A percentile compares a stretch with the other conserved stretches of the same genome.
phyloP scores from a whole-genome alignment of 108 stramenopile species.

The Nitzschia sp. region DNA sequence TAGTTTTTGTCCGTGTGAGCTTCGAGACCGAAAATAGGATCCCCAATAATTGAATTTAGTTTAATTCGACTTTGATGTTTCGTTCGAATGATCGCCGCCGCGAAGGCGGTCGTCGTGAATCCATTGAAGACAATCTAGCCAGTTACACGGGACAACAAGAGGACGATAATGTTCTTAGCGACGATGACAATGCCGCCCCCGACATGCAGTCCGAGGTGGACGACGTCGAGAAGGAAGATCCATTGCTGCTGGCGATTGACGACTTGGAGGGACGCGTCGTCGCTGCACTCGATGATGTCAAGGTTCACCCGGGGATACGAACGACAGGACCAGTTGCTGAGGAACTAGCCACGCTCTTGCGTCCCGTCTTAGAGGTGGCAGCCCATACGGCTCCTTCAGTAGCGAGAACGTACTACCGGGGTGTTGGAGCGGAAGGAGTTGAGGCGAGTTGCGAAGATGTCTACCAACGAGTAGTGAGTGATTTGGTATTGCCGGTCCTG shows the following conservation, averaged over 20 bases:
- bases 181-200: slow-evolving; percentile 71
- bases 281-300: slow-evolving; percentile 71
- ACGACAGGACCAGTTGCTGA: slow-evolving; percentile 54
- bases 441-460: slow-evolving; percentile 76
- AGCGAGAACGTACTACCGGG: slow-evolving; percentile 69
- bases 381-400: slow-evolving; percentile 78
- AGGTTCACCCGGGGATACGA: slow-evolving; percentile 60
- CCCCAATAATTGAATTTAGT: too few relatives aligned
- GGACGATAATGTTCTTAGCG: slow-evolving; percentile 42
- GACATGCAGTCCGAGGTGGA: slow-evolving; percentile 50
- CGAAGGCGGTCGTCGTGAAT: slow-evolving; percentile 1
- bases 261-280: slow-evolving; percentile 78
- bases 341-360: slow-evolving; percentile 64
- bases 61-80: slow-evolving; percentile 34
- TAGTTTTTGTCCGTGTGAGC: too few relatives aligned
- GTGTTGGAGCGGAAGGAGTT: slow-evolving; percentile 45
- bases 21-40: too few relatives aligned
- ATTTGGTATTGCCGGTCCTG: slow-evolving; percentile 70
- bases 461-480: slow-evolving; percentile 67
- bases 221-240: slow-evolving; percentile 65
- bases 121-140: slow-evolving; percentile 21
- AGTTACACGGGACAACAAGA: slow-evolving; percentile 25
- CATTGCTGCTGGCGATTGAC: slow-evolving; percentile 70
- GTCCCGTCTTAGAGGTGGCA: slow-evolving; percentile 78
- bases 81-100: slow-evolving; percentile 25